Percentiles rank a stretch among this genome's conserved stretches.
Evolutionary conservation across 2,329 filamentous ascomycete species (phyloP).

Genomic region (Metarhizium humberi): DNA sequence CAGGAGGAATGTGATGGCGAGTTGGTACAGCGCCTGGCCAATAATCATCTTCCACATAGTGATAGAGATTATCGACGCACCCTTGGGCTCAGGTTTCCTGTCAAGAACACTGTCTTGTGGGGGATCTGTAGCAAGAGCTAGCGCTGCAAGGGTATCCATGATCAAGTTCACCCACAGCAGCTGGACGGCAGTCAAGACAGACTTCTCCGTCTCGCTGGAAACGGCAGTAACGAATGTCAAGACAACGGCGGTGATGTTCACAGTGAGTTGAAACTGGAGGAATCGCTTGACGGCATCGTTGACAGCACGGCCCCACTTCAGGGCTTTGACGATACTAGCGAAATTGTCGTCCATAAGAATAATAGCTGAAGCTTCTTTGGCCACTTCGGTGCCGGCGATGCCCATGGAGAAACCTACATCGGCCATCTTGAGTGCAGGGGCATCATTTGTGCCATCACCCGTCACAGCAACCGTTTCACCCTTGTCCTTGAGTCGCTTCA

Average conservation of each 20-base stretch:
- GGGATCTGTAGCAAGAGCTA: constrained; percentile 85
- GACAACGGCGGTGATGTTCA: constrained; percentile 85
- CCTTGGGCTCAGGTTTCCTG: constrained; percentile 57
- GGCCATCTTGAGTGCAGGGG: constrained; percentile 69
- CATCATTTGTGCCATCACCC: constrained; percentile 77
- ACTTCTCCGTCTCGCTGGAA: constrained; percentile 55
- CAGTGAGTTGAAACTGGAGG: constrained; percentile 69
- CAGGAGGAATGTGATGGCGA: constrained; percentile 68
- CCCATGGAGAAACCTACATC: constrained; percentile 85
- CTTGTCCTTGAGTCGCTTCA: constrained; percentile 60
- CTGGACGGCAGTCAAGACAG: constrained; percentile 81
- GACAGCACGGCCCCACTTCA: constrained; percentile 71
- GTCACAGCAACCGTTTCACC: constrained; percentile 75
- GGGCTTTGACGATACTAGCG: constrained; percentile 73
- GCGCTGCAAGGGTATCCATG: constrained; percentile 90
- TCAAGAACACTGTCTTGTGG: constrained; percentile 73
- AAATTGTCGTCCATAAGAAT: constrained; percentile 88
- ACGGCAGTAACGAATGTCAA: constrained; percentile 85
- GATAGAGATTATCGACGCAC: constrained; percentile 60
- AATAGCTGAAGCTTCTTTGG: constrained; percentile 77
- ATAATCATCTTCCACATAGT: constrained; percentile 99
- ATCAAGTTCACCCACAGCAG: constrained; percentile 95
- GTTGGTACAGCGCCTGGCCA: constrained; percentile 83
- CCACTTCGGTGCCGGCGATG: constrained; percentile 73
- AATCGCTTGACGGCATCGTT: constrained; percentile 73